Evolutionary conservation across 352 stramenopile genomes (phyloP).

Genomic region (Globisporangium paddicum): DNA sequence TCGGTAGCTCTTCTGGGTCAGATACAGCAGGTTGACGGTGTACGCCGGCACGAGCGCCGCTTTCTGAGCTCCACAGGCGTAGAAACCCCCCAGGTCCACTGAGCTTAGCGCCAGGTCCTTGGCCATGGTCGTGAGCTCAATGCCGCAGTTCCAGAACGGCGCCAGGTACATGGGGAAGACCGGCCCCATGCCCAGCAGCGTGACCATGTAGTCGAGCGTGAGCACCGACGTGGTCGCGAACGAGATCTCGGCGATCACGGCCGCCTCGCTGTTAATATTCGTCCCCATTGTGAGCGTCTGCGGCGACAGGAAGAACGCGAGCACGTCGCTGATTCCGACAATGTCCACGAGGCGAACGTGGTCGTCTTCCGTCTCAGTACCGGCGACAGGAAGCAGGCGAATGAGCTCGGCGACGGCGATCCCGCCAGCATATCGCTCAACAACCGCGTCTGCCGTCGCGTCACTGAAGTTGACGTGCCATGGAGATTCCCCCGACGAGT

Average conservation of each 20-base stretch:
- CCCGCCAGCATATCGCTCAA: conserved; percentile 20
- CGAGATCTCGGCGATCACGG: conserved; percentile 36
- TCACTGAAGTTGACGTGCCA: conserved; percentile 13
- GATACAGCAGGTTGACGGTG: conserved; percentile 35
- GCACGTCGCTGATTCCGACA: conserved; percentile 17
- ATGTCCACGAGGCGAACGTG: conserved; percentile 28
- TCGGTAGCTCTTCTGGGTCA: conserved; percentile 30
- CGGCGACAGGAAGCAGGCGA: conserved; percentile 15
- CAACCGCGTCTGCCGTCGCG: conserved; percentile 17
- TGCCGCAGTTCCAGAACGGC: conserved; percentile 40
- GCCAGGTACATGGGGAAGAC: conserved; percentile 28
- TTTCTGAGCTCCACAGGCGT: conserved; percentile 18
- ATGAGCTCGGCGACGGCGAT: conserved; percentile 22
- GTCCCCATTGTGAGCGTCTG: conserved; percentile 31
- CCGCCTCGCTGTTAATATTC: conserved; percentile 32
- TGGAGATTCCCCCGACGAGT: conserved; percentile 14
- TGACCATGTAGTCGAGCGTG: conserved; percentile 29
- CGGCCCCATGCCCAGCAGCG: conserved; percentile 27
- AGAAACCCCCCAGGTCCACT: conserved; percentile 20
- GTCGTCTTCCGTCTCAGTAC: conserved; percentile 4
- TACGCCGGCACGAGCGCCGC: conserved; percentile 21
- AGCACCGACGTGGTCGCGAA: conserved; percentile 24
- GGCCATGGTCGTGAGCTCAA: conserved; percentile 33
- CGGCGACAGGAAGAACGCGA: conserved; percentile 19
- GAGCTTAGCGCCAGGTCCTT: conserved; percentile 22